phyloP scores from a whole-genome alignment of 805 yeast genomes.

The Nakazawaea populi region DNA sequence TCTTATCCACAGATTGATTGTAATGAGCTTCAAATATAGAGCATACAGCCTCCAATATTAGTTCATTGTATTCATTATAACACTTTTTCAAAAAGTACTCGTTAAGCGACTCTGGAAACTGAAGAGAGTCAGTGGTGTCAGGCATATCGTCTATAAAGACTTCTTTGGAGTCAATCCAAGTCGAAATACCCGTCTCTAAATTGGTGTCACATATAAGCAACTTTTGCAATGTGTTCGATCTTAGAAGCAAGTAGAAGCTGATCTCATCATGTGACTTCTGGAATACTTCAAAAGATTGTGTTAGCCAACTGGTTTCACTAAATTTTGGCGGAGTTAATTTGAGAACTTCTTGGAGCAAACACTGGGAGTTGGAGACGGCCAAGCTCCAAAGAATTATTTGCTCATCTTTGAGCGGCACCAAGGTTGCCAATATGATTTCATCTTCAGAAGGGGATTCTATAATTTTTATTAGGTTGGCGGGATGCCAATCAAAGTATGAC shows the following conservation, averaged over 20 bases:
- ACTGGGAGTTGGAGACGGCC: neutral
- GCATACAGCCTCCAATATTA: slow-evolving; percentile 46
- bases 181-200: slow-evolving; percentile 28
- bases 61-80: slow-evolving; percentile 39
- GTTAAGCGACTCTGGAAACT: slow-evolving; percentile 14
- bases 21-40: slow-evolving; percentile 44
- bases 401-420: neutral
- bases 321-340: neutral
- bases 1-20: slow-evolving; percentile 5
- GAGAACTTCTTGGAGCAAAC: neutral
- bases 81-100: slow-evolving; percentile 39
- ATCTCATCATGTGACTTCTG: neutral
- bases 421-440: neutral
- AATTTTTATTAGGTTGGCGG: neutral
- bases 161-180: slow-evolving; percentile 31
- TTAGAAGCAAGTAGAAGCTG: slow-evolving; percentile 1
- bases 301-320: neutral
- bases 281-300: slow-evolving; percentile 2
- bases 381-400: slow-evolving; percentile 4
- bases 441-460: neutral
- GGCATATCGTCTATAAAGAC: slow-evolving; percentile 20
- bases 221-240: slow-evolving; percentile 6
- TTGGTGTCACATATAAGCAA: slow-evolving; percentile 3
- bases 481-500: neutral
- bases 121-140: neutral